Evolutionary conservation across 2,329 filamentous ascomycete species (phyloP).

Genomic region (Emericellopsis cladophorae): DNA sequence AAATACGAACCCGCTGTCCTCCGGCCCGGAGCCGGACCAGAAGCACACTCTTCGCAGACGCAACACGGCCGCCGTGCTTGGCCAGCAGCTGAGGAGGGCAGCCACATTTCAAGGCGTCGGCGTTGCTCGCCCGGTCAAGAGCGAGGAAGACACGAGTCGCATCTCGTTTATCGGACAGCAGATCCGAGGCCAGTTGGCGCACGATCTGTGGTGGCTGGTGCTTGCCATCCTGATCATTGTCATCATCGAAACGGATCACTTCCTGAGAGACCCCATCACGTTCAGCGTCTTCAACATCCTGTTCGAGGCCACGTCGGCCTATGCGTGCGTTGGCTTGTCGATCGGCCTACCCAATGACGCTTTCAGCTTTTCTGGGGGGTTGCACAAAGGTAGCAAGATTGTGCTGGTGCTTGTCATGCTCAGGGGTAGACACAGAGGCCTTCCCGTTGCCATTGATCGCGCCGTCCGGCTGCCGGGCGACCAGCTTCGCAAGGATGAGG

Average conservation of each 20-base stretch:
- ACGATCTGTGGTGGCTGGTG: slow-evolving; percentile 56
- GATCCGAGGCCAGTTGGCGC: slow-evolving; percentile 50
- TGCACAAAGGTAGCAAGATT: slow-evolving; percentile 43
- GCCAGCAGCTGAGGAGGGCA: slow-evolving; percentile 18
- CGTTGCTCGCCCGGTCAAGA: slow-evolving; percentile 10
- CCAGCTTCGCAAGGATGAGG: slow-evolving; percentile 14
- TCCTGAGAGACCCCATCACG: slow-evolving; percentile 32
- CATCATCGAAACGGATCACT: slow-evolving; percentile 45
- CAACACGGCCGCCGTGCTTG: slow-evolving; percentile 13
- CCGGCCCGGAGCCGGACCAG: slow-evolving; percentile 11
- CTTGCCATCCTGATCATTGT: slow-evolving; percentile 47
- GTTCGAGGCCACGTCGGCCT: slow-evolving; percentile 44
- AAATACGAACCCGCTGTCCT: not conserved
- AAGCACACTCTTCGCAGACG: slow-evolving; percentile 7
- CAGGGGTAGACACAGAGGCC: slow-evolving; percentile 39
- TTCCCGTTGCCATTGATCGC: slow-evolving; percentile 42
- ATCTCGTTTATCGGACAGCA: slow-evolving; percentile 41
- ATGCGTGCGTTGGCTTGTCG: slow-evolving; percentile 49
- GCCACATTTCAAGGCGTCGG: slow-evolving; percentile 32
- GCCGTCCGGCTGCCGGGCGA: slow-evolving; percentile 31
- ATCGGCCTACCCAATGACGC: slow-evolving; percentile 39
- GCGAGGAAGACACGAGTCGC: slow-evolving; percentile 19
- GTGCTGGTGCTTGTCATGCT: slow-evolving; percentile 45
- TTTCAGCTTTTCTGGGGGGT: slow-evolving; percentile 42
- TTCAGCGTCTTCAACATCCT: slow-evolving; percentile 49